phyloP scores from a whole-genome alignment of 1,139 yeast species.

The Nakaseomyces glabratus region DNA sequence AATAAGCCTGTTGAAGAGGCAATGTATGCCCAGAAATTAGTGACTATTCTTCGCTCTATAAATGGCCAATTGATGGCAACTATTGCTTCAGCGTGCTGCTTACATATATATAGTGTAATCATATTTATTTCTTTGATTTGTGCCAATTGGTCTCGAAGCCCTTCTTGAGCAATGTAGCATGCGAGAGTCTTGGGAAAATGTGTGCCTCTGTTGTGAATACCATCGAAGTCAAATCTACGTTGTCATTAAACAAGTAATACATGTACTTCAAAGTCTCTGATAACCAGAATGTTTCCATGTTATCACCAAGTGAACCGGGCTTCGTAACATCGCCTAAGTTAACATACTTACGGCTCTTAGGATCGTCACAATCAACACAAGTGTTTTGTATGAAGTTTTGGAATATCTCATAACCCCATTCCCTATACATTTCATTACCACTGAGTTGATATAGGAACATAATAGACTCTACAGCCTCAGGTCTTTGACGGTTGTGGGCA shows the following conservation, averaged over 20 bases:
- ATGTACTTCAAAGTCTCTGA: conserved; percentile 81
- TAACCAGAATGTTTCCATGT: conserved; percentile 80
- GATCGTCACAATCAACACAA: conserved; percentile 34
- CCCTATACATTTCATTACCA: conserved; percentile 69
- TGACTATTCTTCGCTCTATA: too few species aligned
- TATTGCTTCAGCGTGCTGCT: too few species aligned
- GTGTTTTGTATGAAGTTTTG: conserved; percentile 57
- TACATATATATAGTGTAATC: too few species aligned
- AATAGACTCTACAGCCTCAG: conserved; percentile 88
- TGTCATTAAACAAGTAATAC: conserved; percentile 64
- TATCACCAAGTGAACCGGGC: conserved; percentile 51
- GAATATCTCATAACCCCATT: conserved; percentile 88
- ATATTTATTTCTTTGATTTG: too few species aligned
- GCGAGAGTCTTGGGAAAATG: conserved; percentile 55
- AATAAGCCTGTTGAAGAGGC: too few species aligned
- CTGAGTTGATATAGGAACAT: conserved; percentile 76
- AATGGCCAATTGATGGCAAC: too few species aligned
- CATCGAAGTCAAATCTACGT: conserved; percentile 53
- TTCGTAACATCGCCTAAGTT: conserved; percentile 57
- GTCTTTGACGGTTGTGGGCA: conserved; percentile 80
- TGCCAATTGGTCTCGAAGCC: conserved; percentile 10
- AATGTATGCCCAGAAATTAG: too few species aligned
- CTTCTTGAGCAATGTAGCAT: conserved; percentile 10
- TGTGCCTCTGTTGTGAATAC: conserved; percentile 93
- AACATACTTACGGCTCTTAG: conserved; percentile 41